phyloP scores from a whole-genome alignment of 768 basidiomycete genomes.

The Filobasidium floriforme region DNA sequence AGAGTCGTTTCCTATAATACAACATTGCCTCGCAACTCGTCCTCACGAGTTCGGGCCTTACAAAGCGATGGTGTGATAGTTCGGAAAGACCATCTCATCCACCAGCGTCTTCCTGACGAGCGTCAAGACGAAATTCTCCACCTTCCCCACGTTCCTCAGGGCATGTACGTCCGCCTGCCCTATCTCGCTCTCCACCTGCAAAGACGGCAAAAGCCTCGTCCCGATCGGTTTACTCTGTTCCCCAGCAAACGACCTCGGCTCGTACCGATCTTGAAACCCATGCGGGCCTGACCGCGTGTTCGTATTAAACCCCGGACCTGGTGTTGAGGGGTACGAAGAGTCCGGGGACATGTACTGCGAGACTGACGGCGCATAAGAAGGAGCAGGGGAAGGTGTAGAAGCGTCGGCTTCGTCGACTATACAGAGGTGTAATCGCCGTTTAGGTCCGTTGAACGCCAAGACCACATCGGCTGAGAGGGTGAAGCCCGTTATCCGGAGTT shows the following conservation, averaged over 20 bases:
- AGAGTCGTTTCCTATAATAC: too few relatives aligned
- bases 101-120: constrained; percentile 95
- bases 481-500: constrained; percentile 81
- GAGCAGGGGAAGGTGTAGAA: constrained; percentile 58
- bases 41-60: constrained; percentile 10
- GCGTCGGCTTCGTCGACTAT: constrained; percentile 81
- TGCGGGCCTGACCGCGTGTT: not conserved
- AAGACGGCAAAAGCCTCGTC: constrained; percentile 71
- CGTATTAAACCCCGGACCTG: constrained; percentile 53
- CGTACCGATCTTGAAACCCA: not conserved
- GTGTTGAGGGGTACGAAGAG: constrained; percentile 49
- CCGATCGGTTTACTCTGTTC: constrained; percentile 43
- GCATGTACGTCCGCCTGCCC: constrained; percentile 86
- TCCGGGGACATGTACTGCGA: constrained; percentile 43
- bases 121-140: constrained; percentile 90
- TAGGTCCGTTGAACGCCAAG: constrained; percentile 81
- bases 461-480: constrained; percentile 79
- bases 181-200: constrained; percentile 92
- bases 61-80: constrained; percentile 66
- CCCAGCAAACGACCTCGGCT: not conserved
- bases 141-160: constrained; percentile 72
- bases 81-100: constrained; percentile 92
- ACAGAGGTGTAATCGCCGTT: constrained; percentile 73
- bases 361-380: constrained; percentile 14
- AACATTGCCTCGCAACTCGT: too few relatives aligned